Conservation (phyloP, 2,329 filamentous ascomycete genomes). For the Monosporascus sp. region DNA sequence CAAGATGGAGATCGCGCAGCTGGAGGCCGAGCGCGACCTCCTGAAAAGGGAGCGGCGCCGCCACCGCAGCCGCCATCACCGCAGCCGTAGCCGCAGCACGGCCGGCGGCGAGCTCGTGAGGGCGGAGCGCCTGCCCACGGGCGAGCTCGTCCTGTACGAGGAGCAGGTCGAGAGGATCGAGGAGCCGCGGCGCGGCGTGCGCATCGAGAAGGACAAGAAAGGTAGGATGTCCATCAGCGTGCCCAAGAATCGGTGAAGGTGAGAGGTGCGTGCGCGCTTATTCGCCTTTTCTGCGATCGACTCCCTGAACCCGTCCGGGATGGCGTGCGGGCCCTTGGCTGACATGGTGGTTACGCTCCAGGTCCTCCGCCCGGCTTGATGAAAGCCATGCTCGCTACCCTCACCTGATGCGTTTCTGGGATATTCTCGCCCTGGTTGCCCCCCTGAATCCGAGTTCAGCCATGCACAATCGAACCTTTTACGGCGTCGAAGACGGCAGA, state of each 20-base stretch:
- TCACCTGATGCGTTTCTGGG: slow-evolving; percentile 45
- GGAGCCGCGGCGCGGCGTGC: slow-evolving; percentile 50
- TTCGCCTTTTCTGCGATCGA: slow-evolving; percentile 5
- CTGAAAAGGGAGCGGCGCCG: slow-evolving; percentile 14
- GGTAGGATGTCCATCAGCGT: slow-evolving; percentile 89
- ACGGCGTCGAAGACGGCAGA: too few relatives aligned
- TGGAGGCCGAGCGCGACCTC: slow-evolving; percentile 56
- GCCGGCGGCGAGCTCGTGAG: slow-evolving; percentile 49
- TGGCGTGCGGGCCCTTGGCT: slow-evolving; percentile 9
- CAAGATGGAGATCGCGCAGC: slow-evolving; percentile 62
- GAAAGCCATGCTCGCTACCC: slow-evolving; percentile 64
- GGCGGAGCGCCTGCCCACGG: slow-evolving; percentile 53
- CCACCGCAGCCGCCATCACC: slow-evolving; percentile 26
- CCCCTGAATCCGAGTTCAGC: too few relatives aligned
- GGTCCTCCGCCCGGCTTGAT: slow-evolving; percentile 59
- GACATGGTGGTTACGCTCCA: slow-evolving; percentile 27
- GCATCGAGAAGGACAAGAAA: slow-evolving; percentile 87
- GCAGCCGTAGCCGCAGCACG: slow-evolving; percentile 32
- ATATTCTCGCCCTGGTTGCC: background rate
- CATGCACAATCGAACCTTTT: too few relatives aligned
- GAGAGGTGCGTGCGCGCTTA: slow-evolving; percentile 37
- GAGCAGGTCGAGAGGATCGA: slow-evolving; percentile 52
- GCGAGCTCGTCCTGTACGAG: slow-evolving; percentile 59
- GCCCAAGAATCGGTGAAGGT: slow-evolving; percentile 54
- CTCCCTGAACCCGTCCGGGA: slow-evolving; percentile 7